Conservation (phyloP, 2,329 filamentous ascomycete species). For the Paecilomyces variotii region DNA sequence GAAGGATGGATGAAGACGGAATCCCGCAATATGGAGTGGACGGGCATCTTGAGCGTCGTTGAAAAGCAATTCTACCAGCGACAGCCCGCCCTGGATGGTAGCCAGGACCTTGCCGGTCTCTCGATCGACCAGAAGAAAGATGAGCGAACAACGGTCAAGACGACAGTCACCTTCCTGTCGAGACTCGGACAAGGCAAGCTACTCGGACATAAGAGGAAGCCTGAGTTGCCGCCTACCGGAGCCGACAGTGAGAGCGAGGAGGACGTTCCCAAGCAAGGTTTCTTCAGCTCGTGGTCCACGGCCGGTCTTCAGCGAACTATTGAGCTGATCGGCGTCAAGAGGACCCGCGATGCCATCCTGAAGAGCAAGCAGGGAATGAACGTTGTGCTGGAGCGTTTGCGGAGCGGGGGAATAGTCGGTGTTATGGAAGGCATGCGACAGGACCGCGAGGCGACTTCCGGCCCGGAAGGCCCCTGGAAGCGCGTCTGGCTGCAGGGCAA, state of each 20-base stretch:
- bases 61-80: constrained; percentile 53
- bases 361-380: constrained; percentile 61
- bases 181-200: constrained; percentile 52
- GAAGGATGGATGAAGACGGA: constrained; percentile 62
- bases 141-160: constrained; percentile 50
- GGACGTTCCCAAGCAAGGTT: constrained; percentile 45
- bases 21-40: constrained; percentile 58
- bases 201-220: constrained; percentile 33
- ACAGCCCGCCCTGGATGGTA: constrained; percentile 21
- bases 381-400: constrained; percentile 54
- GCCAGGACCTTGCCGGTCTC: constrained; percentile 18
- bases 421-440: constrained; percentile 64
- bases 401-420: constrained; percentile 57
- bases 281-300: constrained; percentile 53
- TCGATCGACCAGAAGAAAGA: constrained; percentile 29
- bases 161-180: constrained; percentile 55
- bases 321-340: constrained; percentile 53
- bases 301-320: constrained; percentile 55
- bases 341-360: constrained; percentile 52
- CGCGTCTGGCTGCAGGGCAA: constrained; percentile 32
- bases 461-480: constrained; percentile 34
- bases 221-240: constrained; percentile 23
- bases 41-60: constrained; percentile 55
- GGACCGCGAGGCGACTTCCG: constrained; percentile 44
- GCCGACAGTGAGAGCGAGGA: constrained; percentile 41